Evolutionary conservation across 2,329 filamentous ascomycete species (phyloP).

Genomic region (Xylaria sp.): DNA sequence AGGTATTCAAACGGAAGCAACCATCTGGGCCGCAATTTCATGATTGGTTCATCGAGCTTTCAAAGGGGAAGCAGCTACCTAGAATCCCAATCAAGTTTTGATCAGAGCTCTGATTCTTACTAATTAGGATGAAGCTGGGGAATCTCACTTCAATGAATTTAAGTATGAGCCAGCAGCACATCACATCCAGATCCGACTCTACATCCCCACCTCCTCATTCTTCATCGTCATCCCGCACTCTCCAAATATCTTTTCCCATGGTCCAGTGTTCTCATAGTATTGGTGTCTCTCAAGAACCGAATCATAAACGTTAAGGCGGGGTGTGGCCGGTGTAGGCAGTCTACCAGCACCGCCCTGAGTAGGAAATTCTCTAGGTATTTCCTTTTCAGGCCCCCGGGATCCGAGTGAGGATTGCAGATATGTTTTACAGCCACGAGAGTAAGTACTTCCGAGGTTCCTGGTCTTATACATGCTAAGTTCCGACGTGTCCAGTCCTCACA

Average conservation of each 20-base stretch:
- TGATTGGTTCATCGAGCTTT: too few species aligned
- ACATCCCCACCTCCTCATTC: background rate
- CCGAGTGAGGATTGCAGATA: constrained; percentile 35
- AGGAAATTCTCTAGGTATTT: background rate
- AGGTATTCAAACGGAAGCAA: too few species aligned
- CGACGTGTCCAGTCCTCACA: constrained; percentile 58
- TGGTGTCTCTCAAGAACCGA: background rate
- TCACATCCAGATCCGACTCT: background rate
- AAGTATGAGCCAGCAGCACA: background rate
- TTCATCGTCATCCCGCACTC: background rate
- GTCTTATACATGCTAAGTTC: background rate
- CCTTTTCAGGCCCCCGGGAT: background rate
- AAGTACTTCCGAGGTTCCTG: constrained; percentile 32
- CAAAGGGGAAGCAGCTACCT: background rate
- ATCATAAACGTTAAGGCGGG: background rate
- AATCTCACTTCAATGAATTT: background rate
- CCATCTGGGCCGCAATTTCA: too few species aligned
- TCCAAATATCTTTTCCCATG: too few species aligned
- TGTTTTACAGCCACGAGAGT: constrained; percentile 98
- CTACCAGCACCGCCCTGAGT: background rate
- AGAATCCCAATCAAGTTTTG: background rate
- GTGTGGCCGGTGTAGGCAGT: background rate
- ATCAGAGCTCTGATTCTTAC: background rate
- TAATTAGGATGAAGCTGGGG: background rate
- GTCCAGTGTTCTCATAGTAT: too few species aligned